Conservation (phyloP, 257 asterid species). For the Salvia miltiorrhiza region DNA sequence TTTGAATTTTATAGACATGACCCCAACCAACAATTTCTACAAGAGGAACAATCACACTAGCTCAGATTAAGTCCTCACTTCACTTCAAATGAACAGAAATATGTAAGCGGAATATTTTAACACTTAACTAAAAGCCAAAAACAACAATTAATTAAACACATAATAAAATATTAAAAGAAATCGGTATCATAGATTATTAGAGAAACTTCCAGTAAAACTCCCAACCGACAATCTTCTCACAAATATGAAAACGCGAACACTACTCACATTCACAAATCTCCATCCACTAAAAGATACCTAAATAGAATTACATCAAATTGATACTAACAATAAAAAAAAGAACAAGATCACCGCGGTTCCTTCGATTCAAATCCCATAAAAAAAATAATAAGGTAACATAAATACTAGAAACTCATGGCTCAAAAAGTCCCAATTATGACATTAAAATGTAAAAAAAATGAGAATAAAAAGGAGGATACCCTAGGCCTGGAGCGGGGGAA, state of each 20-base stretch:
- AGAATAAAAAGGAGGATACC: conserved; percentile 24
- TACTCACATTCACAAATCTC: conserved; percentile 10
- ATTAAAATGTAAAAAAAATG: not conserved
- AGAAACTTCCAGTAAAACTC: not conserved
- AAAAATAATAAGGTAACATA: not conserved
- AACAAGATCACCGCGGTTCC: not conserved
- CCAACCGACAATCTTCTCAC: conserved; percentile 1
- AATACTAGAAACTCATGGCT: not conserved
- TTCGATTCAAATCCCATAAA: not conserved
- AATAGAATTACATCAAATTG: not conserved
- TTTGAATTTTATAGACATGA: too few species aligned
- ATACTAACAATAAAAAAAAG: not conserved
- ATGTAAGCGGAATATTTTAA: not conserved
- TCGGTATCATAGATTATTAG: not conserved
- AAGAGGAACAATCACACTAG: not conserved
- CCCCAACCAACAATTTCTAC: too few species aligned
- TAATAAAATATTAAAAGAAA: not conserved
- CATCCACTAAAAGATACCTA: not conserved
- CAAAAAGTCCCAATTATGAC: not conserved
- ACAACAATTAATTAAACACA: not conserved
- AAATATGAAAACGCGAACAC: not conserved
- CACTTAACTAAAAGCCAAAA: not conserved
- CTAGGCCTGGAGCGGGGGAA: conserved; percentile 45
- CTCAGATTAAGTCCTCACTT: not conserved
- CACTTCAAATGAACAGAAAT: not conserved